Evolutionary conservation across 176 grass and related monocot genomes (phyloP), one percentile per base, ranked within the genome.

Genomic region (Eragrostis curvula): DNA sequence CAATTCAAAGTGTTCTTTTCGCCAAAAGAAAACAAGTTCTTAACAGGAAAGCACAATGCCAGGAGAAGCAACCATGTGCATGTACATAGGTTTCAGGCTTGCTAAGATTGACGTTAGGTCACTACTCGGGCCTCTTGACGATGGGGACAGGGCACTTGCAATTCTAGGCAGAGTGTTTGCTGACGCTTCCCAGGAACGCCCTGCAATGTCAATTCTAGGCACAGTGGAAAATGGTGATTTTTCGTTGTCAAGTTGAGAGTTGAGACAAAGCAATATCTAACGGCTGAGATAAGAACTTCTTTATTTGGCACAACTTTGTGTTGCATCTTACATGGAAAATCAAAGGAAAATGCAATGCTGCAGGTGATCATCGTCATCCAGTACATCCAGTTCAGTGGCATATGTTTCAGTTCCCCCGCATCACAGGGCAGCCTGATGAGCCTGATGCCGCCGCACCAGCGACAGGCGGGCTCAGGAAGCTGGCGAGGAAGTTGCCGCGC

Each of bases 401-500:
- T 53, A 78, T 29, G 41, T 62, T 77, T 85, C 56, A 81, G 77
- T 75, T 81, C 20, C 77, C 65, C 21, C 15, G 49, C 73, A 88
- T 76, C 8, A 85, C 66, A 2, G 92, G 92, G 81, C 89, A 94
- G 15, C 60, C 70, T 21, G 86, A 84, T 17, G 16, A 88, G 9
- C 42, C 68, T 24, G 83, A 77, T 12, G 87, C 5, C 8, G 52
- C 16, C 0, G 16, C 65, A 2, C 17, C 66, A 44, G 69, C 3
- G 9, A 47, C 2, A 16, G 55, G 30, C 24, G 81, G 55, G 58
- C 82, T 91, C 49, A 94, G 58, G 77, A 94, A 94, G 73, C 73
- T 32, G 0, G 92, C 78, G 0, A 91, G 89, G 78, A 94, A 89
- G 60, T 94, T 86, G 12, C 92, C 92, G 15, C 92, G 86, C 86